These are phyloP conservation scores for Cryptosporidium parvum DNA, from an alignment of 169 alveolate species.

Conservation along the genomic window DNA sequence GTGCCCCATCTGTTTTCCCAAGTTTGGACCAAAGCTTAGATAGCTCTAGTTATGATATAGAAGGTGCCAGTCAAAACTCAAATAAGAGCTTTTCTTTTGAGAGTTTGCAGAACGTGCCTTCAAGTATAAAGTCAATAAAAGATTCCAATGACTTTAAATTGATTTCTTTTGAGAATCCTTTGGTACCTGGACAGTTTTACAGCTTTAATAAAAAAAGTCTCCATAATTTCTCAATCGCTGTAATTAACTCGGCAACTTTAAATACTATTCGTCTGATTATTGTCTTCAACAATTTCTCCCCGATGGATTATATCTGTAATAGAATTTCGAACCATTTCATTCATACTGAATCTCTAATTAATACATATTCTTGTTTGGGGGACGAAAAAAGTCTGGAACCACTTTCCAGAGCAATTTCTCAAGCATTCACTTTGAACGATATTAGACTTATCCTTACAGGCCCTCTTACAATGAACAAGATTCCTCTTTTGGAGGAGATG, in stretches of 20 bases:
- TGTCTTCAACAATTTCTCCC: slow-evolving; percentile 41
- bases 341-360: background rate
- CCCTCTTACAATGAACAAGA: slow-evolving; percentile 51
- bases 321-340: slow-evolving; percentile 10
- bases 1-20: slow-evolving; percentile 37
- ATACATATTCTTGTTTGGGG: background rate
- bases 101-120: slow-evolving; percentile 53
- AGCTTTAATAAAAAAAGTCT: background rate
- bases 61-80: background rate
- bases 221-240: slow-evolving; percentile 5
- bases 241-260: slow-evolving; percentile 6
- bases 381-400: background rate
- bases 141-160: slow-evolving; percentile 20
- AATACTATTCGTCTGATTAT: slow-evolving; percentile 51
- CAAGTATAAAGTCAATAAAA: slow-evolving; percentile 31
- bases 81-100: slow-evolving; percentile 15
- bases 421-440: slow-evolving; percentile 35
- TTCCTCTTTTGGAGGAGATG: slow-evolving; percentile 40
- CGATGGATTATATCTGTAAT: slow-evolving; percentile 31
- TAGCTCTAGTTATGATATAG: background rate
- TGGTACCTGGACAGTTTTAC: slow-evolving; percentile 31
- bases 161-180: slow-evolving; percentile 18
- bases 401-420: slow-evolving; percentile 13
- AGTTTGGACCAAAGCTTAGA: slow-evolving; percentile 19
- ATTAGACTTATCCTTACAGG: slow-evolving; percentile 58